These are phyloP conservation scores for Haplosporangium sp. DNA, from an alignment of 371 early-diverging fungal species.

Conservation along the genomic window DNA sequence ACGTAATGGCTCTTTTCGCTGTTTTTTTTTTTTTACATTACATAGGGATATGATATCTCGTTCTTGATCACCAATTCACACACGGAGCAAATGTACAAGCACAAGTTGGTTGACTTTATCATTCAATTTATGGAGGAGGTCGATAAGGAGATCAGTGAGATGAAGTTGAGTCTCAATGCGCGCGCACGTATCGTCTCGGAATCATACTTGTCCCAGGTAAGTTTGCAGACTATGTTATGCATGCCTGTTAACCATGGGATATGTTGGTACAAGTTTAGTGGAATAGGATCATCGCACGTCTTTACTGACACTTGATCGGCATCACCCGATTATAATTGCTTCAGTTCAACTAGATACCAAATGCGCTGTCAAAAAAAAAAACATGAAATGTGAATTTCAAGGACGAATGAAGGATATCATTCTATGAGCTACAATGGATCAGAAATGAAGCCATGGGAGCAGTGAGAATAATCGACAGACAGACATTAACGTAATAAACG, in stretches of 20 bases:
- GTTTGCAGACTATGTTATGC: no score
- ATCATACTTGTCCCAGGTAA: slow-evolving; percentile 75
- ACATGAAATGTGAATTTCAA: no score
- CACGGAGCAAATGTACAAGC: slow-evolving; percentile 97
- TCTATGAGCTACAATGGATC: no score
- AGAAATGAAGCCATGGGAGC: no score
- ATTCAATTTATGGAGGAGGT: slow-evolving; percentile 99
- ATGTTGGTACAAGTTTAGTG: background rate
- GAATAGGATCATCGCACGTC: background rate
- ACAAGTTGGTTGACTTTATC: slow-evolving; percentile 98
- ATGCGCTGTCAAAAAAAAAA: no score
- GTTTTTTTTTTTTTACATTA: background rate
- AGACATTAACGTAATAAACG: no score
- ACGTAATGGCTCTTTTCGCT: background rate
- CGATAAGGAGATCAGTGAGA: slow-evolving; percentile 98
- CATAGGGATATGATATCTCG: slow-evolving; percentile 93
- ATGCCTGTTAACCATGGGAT: no score
- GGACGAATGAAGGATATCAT: no score
- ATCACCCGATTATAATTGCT: no score
- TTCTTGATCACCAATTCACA: slow-evolving; percentile 96
- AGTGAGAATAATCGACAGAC: no score
- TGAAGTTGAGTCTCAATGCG: slow-evolving; percentile 96
- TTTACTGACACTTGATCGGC: background rate
- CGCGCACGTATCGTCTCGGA: slow-evolving; percentile 96
- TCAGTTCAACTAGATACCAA: no score